phyloP scores from a whole-genome alignment of 495 filamentous ascomycete species.

The Hypoxylon perforatum region DNA sequence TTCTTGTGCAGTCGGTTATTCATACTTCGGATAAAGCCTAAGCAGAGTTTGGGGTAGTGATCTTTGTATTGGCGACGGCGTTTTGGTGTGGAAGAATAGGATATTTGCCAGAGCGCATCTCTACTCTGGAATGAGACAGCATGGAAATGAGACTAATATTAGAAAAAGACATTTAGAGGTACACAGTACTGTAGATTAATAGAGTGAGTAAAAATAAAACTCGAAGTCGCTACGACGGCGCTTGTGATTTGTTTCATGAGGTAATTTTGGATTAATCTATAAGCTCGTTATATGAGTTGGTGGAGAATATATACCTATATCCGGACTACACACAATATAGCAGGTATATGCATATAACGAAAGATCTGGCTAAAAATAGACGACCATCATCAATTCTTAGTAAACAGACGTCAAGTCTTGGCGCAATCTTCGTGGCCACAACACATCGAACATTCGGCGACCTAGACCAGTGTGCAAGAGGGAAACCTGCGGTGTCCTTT shows the following conservation, averaged over 20 bases:
- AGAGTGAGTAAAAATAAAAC: too few species aligned
- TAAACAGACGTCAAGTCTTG: conserved; percentile 29
- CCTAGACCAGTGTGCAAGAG: background rate
- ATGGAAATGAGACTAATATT: background rate
- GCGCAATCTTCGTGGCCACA: conserved; percentile 24
- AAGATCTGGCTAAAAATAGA: conserved; percentile 34
- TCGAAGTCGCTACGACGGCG: too few species aligned
- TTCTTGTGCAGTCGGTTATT: conserved; percentile 3
- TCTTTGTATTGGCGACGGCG: background rate
- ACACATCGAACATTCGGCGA: conserved; percentile 17
- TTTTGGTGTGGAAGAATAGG: conserved; percentile 9
- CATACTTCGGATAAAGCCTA: background rate
- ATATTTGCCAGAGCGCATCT: background rate
- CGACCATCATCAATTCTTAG: conserved; percentile 25
- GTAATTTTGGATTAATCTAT: too few species aligned
- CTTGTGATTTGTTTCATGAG: too few species aligned
- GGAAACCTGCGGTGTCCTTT: conserved; percentile 13
- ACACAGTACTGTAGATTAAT: too few species aligned
- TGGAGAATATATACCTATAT: background rate
- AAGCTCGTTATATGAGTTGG: background rate
- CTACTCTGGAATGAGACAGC: background rate
- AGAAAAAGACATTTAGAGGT: too few species aligned
- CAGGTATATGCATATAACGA: conserved; percentile 3
- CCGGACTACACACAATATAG: too few species aligned
- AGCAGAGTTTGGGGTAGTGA: background rate